Conservation (phyloP, 306 rosid genomes). For the Trifolium repens region DNA sequence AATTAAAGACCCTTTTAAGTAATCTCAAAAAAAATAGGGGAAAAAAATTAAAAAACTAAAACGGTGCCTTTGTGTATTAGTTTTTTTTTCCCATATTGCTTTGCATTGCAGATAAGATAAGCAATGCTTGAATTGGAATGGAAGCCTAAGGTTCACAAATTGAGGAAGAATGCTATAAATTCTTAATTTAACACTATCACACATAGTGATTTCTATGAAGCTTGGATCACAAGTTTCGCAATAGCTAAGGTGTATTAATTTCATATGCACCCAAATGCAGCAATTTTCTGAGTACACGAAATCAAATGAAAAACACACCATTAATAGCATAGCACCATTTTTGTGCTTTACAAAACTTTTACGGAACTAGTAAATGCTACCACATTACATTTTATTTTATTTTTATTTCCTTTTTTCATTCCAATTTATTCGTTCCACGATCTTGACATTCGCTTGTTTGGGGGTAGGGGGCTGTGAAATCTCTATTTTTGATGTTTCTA, state of each 20-base stretch:
- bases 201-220: slow-evolving; percentile 20
- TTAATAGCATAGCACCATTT: too few species aligned
- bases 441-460: too few species aligned
- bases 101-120: slow-evolving; percentile 63
- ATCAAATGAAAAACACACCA: too few species aligned
- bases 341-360: too few species aligned
- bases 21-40: background rate
- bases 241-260: slow-evolving; percentile 48
- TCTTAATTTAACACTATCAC: slow-evolving; percentile 41
- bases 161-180: slow-evolving; percentile 36
- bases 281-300: too few species aligned
- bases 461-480: too few species aligned
- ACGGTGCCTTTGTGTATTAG: background rate
- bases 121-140: slow-evolving; percentile 83
- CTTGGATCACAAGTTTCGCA: slow-evolving; percentile 49
- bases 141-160: slow-evolving; percentile 55
- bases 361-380: too few species aligned
- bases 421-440: too few species aligned
- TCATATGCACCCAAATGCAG: slow-evolving; percentile 14
- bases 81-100: slow-evolving; percentile 51
- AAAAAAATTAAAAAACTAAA: background rate
- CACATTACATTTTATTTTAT: too few species aligned
- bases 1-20: slow-evolving; percentile 21
- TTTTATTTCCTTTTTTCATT: too few species aligned
- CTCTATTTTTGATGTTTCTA: too few species aligned